Evolutionary conservation across 495 filamentous ascomycete species (phyloP).

Genomic region (Penicillium antarcticum): DNA sequence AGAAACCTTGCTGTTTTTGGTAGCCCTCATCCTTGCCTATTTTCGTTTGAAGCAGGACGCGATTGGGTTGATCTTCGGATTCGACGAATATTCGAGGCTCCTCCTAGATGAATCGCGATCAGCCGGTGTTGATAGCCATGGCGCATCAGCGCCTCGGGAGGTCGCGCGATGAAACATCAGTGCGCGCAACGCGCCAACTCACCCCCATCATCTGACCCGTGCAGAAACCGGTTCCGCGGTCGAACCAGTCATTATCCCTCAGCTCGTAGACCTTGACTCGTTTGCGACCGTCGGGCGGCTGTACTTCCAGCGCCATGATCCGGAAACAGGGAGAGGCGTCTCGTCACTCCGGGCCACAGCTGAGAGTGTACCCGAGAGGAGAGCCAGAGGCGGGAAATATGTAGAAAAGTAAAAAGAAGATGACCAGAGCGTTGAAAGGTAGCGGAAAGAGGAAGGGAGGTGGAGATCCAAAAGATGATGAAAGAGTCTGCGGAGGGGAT

Average conservation of each 20-base stretch:
- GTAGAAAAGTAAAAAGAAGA: slow-evolving; percentile 12
- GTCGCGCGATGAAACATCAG: slow-evolving; percentile 6
- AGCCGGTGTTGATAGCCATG: slow-evolving; percentile 1
- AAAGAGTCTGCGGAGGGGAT: slow-evolving; percentile 28
- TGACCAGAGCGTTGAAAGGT: not conserved
- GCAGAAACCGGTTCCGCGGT: slow-evolving; percentile 95
- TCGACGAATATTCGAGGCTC: slow-evolving; percentile 87
- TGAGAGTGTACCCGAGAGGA: slow-evolving; percentile 37
- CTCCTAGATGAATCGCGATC: slow-evolving; percentile 46
- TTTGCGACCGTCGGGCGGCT: slow-evolving; percentile 81
- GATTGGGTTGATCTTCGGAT: slow-evolving; percentile 84
- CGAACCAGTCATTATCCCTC: slow-evolving; percentile 98
- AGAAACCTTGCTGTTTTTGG: slow-evolving; percentile 93
- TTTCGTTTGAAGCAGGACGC: slow-evolving; percentile 79
- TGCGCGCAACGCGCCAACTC: slow-evolving; percentile 36
- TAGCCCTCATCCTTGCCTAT: slow-evolving; percentile 95
- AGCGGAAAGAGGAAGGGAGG: slow-evolving; percentile 9
- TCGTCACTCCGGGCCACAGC: slow-evolving; percentile 41
- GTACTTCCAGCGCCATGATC: slow-evolving; percentile 84
- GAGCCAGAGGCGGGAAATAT: slow-evolving; percentile 21
- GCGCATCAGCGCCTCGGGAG: slow-evolving; percentile 6
- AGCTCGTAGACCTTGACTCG: slow-evolving; percentile 99
- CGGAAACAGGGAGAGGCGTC: slow-evolving; percentile 31
- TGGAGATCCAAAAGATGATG: slow-evolving; percentile 17
- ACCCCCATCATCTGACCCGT: slow-evolving; percentile 74